Percentiles rank a stretch among this genome's conserved stretches.
These are phyloP conservation scores for Populus tomentosa DNA, from an alignment of 441 rosid genomes.

Conservation along the genomic window DNA sequence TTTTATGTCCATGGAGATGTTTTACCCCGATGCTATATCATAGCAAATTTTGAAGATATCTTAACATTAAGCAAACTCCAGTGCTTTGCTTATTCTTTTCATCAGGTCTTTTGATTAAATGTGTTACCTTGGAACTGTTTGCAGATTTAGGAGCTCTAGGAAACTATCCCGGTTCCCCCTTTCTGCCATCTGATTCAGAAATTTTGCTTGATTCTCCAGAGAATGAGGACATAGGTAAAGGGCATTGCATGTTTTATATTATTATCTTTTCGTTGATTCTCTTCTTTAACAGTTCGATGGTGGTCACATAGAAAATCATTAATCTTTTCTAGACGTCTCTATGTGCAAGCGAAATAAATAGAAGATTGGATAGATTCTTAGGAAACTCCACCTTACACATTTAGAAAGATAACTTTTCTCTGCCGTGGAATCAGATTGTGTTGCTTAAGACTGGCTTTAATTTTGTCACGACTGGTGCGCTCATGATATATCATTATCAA, in stretches of 20 bases:
- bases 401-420: background rate
- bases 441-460: background rate
- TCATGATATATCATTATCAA: background rate
- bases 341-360: background rate
- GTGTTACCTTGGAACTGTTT: constrained; percentile 16
- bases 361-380: background rate
- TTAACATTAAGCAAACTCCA: background rate
- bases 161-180: constrained; percentile 94
- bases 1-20: background rate
- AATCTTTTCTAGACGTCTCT: background rate
- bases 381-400: background rate
- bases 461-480: background rate
- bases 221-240: constrained; percentile 82
- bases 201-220: constrained; percentile 91
- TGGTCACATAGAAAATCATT: background rate
- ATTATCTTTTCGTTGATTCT: background rate
- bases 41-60: background rate
- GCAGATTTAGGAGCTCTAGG: constrained; percentile 90
- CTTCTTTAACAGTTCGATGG: background rate
- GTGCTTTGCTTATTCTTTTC: background rate
- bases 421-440: background rate
- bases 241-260: background rate
- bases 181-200: constrained; percentile 94
- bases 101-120: background rate
- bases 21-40: background rate